Base-by-base conservation (phyloP, 2,329 filamentous ascomycete genomes). In the Paraphaeosphaeria sporulosa region DNA sequence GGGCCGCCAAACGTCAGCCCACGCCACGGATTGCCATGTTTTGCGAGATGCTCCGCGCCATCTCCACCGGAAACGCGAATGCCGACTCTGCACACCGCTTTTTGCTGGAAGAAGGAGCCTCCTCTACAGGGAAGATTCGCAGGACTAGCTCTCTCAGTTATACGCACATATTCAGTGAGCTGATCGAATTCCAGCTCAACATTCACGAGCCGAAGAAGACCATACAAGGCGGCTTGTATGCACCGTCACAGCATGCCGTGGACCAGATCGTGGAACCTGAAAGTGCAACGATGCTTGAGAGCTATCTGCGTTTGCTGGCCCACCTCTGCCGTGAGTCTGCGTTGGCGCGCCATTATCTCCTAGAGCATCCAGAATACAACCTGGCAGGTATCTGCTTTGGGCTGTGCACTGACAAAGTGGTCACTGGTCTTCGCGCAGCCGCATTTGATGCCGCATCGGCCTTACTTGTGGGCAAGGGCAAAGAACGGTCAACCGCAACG, bases 1-100 rank as follows among this genome's bases (percentile, higher is more conserved):
- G 95, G 95, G 92, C 94, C n/a, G 97, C 95, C 3, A 90, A 93
- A 68, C 86, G 95, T 69, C 93, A 96, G 62, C 97, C 96, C 0
- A 97, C 96, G 0, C 95, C 95, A n/a, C 86, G 97, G 25, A 94
- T 96, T 60, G 95, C 93, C 62, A 94, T 94, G 13, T 99, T 98
- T 70, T 99, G 95, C 77, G 94, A 98, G 74, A 94, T 99, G 89
- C 83, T 99, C 17, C 91, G 93, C 71, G 90, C 94, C 1, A 89
- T 99, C 50, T 92, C 95, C 0, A 89, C 90, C 54, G 93, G 93
- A 55, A 87, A 92, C 56, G 87, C 91, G 55, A 95, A 92, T 69
- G 94, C 95, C 30, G 89, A 90, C 56, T 86, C 91, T 17, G 93
- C 94, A 0, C 94, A 99, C 75, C 88, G 89, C 52, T 99, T 99